Percentiles rank a stretch among this genome's conserved stretches.
phyloP scores from a whole-genome alignment of 2,329 filamentous ascomycete genomes.

The Trichoderma sp. region DNA sequence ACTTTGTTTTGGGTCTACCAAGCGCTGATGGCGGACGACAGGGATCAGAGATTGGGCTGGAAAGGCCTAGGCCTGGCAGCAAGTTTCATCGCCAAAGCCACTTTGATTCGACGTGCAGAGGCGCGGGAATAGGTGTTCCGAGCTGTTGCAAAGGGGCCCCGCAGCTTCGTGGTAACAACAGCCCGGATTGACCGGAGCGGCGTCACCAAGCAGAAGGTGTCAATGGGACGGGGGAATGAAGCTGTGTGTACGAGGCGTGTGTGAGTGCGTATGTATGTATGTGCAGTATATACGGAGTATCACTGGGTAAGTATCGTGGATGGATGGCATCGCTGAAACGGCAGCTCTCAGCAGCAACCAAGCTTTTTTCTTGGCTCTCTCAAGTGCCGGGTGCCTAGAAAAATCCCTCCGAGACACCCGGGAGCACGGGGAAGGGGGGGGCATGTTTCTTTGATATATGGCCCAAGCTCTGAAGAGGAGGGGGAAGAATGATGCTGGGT shows the following conservation, averaged over 20 bases:
- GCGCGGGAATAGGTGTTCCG: background rate
- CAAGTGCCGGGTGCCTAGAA: background rate
- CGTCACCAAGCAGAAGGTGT: background rate
- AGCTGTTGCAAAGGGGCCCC: background rate
- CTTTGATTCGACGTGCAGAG: background rate
- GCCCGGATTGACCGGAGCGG: conserved; percentile 1
- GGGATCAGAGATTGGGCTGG: background rate
- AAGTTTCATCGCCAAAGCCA: background rate
- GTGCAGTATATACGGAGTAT: background rate
- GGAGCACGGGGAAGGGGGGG: background rate
- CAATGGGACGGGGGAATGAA: background rate
- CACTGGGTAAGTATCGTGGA: too few species aligned
- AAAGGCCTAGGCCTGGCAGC: background rate
- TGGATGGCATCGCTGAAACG: background rate
- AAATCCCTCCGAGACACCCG: background rate
- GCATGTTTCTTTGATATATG: background rate
- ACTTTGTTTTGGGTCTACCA: background rate
- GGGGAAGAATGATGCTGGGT: background rate
- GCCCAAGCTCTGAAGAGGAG: background rate
- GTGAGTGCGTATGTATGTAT: background rate
- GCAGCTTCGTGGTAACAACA: background rate
- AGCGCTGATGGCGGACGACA: background rate
- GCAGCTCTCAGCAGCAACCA: background rate
- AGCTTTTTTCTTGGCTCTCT: conserved; percentile 3
- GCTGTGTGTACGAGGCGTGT: background rate